These are phyloP conservation scores for Sabuloglossum arenarium DNA, from an alignment of 495 filamentous ascomycete species.

Conservation along the genomic window DNA sequence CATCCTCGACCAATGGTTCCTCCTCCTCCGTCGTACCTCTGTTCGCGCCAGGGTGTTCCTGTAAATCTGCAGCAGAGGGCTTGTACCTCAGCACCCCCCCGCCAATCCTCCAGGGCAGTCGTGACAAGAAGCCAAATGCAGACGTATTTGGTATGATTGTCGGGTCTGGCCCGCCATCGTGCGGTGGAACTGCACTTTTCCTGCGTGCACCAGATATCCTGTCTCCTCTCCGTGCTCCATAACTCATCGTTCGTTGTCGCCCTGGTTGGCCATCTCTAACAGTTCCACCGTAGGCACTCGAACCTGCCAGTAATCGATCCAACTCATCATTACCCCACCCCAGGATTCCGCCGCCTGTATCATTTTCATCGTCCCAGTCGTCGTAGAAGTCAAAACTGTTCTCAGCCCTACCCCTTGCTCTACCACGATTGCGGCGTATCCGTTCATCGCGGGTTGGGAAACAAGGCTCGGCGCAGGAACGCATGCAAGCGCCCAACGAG, in stretches of 20 bases:
- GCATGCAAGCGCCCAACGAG: constrained; percentile 40
- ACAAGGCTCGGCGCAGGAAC: constrained; percentile 50
- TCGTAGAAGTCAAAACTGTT: constrained; percentile 95
- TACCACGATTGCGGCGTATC: constrained; percentile 37
- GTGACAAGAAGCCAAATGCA: constrained; percentile 64
- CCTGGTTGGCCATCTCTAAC: constrained; percentile 39
- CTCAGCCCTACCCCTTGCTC: constrained; percentile 43
- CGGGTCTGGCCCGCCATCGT: constrained; percentile 47
- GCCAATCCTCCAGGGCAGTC: constrained; percentile 71
- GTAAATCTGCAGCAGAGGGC: constrained; percentile 75
- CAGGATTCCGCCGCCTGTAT: constrained; percentile 36
- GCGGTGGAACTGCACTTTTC: constrained; percentile 40
- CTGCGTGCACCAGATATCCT: constrained; percentile 20
- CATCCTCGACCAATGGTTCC: constrained; percentile 50
- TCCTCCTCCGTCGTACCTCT: constrained; percentile 31
- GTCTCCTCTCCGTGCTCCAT: constrained; percentile 41
- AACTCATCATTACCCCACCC: constrained; percentile 67
- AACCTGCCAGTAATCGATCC: constrained; percentile 63
- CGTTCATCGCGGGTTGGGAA: constrained; percentile 55
- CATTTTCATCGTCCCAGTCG: constrained; percentile 76
- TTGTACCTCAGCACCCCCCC: constrained; percentile 64
- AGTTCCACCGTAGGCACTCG: constrained; percentile 25
- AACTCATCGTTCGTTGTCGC: constrained; percentile 69
- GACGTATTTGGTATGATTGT: constrained; percentile 81
- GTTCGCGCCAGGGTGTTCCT: constrained; percentile 53